Evolutionary conservation across 768 basidiomycete genomes (phyloP).

Genomic region (Pluteus cervinus): DNA sequence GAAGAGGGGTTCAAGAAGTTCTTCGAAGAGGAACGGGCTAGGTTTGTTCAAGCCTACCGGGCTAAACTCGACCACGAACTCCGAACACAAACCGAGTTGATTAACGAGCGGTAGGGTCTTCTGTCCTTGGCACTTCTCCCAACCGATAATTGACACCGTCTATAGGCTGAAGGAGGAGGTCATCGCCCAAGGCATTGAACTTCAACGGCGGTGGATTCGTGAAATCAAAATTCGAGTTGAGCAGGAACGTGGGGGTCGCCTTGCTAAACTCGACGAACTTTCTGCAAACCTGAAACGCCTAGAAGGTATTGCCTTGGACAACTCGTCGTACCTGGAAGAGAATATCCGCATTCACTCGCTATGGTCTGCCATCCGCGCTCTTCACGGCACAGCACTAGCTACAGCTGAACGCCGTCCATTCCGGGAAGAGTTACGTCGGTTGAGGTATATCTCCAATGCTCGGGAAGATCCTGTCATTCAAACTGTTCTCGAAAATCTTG

Average conservation of each 20-base stretch:
- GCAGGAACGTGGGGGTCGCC: constrained; percentile 90
- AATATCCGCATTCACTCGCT: constrained; percentile 88
- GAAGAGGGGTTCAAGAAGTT: constrained; percentile 81
- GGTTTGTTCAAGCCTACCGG: constrained; percentile 72
- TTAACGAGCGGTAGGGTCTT: constrained; percentile 79
- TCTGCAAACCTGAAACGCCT: constrained; percentile 86
- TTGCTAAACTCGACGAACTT: constrained; percentile 92
- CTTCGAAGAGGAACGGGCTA: constrained; percentile 71
- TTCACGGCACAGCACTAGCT: constrained; percentile 58
- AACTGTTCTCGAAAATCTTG: constrained; percentile 63
- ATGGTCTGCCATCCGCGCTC: constrained; percentile 87
- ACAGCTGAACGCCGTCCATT: constrained; percentile 74
- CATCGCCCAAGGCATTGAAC: constrained; percentile 93
- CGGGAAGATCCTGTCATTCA: constrained; percentile 65
- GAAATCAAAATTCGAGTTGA: constrained; percentile 96
- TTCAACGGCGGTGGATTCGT: constrained; percentile 94
- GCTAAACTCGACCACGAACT: constrained; percentile 84
- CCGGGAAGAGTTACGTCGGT: constrained; percentile 80
- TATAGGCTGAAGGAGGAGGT: constrained; percentile 88
- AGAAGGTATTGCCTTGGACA: constrained; percentile 87
- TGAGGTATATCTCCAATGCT: constrained; percentile 67
- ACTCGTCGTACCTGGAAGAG: constrained; percentile 86
- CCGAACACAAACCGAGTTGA: constrained; percentile 82
- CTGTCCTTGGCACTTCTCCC: constrained; percentile 1
- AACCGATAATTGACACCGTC: constrained; percentile 4